These are phyloP conservation scores for Xylaria arbuscula DNA, from an alignment of 2,329 filamentous ascomycete genomes.

Conservation along the genomic window DNA sequence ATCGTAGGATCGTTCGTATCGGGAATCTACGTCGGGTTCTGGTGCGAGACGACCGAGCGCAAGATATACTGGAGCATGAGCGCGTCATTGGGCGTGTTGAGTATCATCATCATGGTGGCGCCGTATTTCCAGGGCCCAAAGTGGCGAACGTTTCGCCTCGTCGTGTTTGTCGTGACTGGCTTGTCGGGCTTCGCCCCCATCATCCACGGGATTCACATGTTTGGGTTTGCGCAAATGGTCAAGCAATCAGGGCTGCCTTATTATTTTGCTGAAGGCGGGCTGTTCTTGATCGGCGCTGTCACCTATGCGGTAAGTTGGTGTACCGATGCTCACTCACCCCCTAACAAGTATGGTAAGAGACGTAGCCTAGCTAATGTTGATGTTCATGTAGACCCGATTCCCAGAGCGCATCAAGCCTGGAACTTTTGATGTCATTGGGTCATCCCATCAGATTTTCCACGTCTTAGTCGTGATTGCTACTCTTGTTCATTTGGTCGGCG, in stretches of 20 bases:
- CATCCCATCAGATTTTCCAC: constrained; percentile 61
- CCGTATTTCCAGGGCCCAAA: constrained; percentile 52
- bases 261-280: constrained; percentile 54
- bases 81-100: constrained; percentile 48
- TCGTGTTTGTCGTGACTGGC: constrained; percentile 53
- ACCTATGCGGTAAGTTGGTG: constrained; percentile 54
- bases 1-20: constrained; percentile 76
- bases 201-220: constrained; percentile 53
- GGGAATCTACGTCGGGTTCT: constrained; percentile 72
- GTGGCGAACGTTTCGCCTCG: constrained; percentile 52
- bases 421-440: constrained; percentile 57
- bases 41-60: constrained; percentile 63
- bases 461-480: constrained; percentile 57
- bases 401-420: constrained; percentile 57
- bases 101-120: constrained; percentile 52
- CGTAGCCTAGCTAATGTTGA: constrained; percentile 30
- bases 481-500: constrained; percentile 54
- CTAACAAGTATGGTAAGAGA: too few species aligned
- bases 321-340: background rate
- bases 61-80: constrained; percentile 73
- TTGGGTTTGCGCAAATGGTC: constrained; percentile 53
- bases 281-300: constrained; percentile 53
- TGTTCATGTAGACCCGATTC: constrained; percentile 50
- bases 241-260: constrained; percentile 56
- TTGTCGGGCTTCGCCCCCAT: constrained; percentile 55